A percentile compares a stretch with the other conserved stretches of the same genome.
Evolutionary conservation across 169 alveolate species (phyloP).

Genomic region (Cyclospora cayetanensis): DNA sequence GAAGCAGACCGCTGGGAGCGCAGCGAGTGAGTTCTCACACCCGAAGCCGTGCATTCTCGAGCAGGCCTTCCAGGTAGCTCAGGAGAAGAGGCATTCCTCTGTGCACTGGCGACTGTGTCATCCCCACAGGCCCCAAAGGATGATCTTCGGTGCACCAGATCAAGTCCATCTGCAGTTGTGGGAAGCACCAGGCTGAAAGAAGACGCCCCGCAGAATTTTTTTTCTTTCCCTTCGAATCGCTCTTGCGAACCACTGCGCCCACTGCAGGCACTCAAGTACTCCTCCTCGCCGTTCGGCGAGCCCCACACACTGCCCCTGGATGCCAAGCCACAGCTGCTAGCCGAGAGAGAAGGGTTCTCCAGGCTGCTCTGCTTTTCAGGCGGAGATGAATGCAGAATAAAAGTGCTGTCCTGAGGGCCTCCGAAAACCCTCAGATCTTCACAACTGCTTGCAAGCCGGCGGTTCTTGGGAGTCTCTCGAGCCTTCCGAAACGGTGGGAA

Average conservation of each 20-base stretch:
- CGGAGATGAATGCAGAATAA: not conserved
- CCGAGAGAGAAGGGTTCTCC: not conserved
- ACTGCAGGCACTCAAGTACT: constrained; percentile 38
- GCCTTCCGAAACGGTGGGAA: not conserved
- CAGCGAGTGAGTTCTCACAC: not conserved
- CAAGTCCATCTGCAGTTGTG: too few species aligned
- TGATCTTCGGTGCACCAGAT: too few species aligned
- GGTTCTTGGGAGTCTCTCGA: not conserved
- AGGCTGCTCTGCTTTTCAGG: not conserved
- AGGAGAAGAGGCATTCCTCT: not conserved
- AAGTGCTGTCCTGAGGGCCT: not conserved
- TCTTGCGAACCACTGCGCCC: not conserved
- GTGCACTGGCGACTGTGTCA: too few species aligned
- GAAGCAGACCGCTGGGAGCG: too few species aligned
- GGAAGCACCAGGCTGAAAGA: not conserved
- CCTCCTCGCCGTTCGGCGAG: constrained; percentile 23
- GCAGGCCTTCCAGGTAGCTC: not conserved
- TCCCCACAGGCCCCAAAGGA: too few species aligned
- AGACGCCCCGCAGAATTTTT: not conserved
- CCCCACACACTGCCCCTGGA: not conserved
- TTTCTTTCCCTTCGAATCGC: not conserved
- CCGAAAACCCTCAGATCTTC: not conserved
- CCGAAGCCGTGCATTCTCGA: not conserved
- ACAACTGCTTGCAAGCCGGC: not conserved
- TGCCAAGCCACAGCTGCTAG: not conserved